Evolutionary conservation across 805 yeast genomes (phyloP).

Genomic region (Blastobotrys parvus): DNA sequence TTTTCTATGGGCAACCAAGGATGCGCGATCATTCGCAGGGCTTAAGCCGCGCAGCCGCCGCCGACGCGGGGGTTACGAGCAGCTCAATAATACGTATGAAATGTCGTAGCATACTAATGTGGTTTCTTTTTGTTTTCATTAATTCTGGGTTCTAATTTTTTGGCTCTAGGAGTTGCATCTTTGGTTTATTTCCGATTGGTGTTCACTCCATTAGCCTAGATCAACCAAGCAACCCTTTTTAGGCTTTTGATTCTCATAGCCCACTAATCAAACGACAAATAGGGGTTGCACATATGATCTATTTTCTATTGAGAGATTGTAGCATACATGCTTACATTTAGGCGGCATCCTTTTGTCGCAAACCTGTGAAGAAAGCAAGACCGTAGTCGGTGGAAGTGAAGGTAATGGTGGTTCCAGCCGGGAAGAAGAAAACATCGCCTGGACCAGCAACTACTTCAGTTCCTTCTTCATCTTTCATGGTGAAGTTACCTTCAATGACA

Average conservation of each 20-base stretch:
- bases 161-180: no score
- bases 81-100: background rate
- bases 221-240: no score
- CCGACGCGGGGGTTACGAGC: background rate
- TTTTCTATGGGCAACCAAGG: constrained; percentile 5
- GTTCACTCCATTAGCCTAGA: no score
- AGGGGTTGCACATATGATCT: no score
- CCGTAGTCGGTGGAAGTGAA: constrained; percentile 54
- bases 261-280: no score
- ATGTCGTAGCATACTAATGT: no score
- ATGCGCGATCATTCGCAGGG: background rate
- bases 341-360: constrained; percentile 17
- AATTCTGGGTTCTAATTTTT: no score
- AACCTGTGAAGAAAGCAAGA: constrained; percentile 53
- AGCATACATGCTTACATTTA: no score
- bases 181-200: no score
- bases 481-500: constrained; percentile 59
- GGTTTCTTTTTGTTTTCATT: no score
- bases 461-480: constrained; percentile 45
- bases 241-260: no score
- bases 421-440: constrained; percentile 62
- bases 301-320: no score
- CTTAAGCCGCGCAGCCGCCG: background rate
- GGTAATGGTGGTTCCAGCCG: constrained; percentile 59
- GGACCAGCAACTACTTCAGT: constrained; percentile 46